Evolutionary conservation across 441 rosid species (phyloP).

Genomic region (Jatropha multifida): DNA sequence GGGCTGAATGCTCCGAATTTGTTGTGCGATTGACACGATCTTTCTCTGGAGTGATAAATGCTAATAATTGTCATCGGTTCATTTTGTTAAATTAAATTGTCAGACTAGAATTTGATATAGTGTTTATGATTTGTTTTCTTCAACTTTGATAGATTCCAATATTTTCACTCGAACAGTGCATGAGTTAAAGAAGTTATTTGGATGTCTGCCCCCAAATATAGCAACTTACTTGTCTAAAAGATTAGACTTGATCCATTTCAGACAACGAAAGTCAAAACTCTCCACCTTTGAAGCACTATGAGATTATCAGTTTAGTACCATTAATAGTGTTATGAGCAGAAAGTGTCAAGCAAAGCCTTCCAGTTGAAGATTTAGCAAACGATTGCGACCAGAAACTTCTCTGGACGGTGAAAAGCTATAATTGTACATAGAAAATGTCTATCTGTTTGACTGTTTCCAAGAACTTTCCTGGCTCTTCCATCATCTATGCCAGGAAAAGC

Average conservation of each 20-base stretch:
- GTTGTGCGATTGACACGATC: not conserved
- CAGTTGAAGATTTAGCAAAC: constrained; percentile 1
- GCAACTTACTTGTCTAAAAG: too few species aligned
- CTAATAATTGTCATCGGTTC: not conserved
- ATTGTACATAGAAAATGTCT: not conserved
- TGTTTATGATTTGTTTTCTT: not conserved
- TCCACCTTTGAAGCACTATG: not conserved
- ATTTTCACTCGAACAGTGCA: too few species aligned
- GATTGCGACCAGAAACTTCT: not conserved
- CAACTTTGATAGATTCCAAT: too few species aligned
- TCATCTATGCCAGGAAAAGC: not conserved
- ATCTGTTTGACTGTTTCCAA: not conserved
- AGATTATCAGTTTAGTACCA: not conserved
- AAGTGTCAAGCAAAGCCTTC: not conserved
- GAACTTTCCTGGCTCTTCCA: not conserved
- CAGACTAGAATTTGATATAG: not conserved
- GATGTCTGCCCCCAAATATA: too few species aligned
- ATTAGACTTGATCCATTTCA: too few species aligned
- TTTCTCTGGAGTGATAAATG: not conserved
- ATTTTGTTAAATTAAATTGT: not conserved
- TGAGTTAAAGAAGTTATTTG: too few species aligned
- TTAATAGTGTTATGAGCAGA: not conserved
- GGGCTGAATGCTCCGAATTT: not conserved
- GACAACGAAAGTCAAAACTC: not conserved
- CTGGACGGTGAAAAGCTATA: constrained; percentile 1